Percentiles rank a stretch among this genome's conserved stretches.
Evolutionary conservation across 1,284 basidiomycete genomes (phyloP).

Genomic region (Rhodotorula sp.): DNA sequence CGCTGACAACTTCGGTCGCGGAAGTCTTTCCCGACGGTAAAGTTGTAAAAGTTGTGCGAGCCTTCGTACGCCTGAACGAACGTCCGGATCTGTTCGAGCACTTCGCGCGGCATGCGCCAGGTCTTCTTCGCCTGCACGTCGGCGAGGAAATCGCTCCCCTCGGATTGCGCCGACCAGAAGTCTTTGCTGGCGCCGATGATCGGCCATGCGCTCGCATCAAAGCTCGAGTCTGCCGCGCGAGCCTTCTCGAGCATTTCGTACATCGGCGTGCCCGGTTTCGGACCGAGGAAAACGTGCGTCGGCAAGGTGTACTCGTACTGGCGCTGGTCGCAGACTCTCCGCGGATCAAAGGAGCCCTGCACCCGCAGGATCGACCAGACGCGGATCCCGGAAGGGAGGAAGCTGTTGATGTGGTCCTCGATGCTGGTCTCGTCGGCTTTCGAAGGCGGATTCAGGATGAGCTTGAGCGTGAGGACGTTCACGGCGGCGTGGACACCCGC

Average conservation of each 20-base stretch:
- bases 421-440: conserved; percentile 20
- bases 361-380: conserved; percentile 87
- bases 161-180: conserved; percentile 26
- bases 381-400: conserved; percentile 85
- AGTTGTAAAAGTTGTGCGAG: conserved; percentile 89
- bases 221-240: neutral
- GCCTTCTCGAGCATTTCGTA: conserved; percentile 54
- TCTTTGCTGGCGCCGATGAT: conserved; percentile 21
- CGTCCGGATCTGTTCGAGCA: conserved; percentile 60
- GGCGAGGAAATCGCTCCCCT: conserved; percentile 15
- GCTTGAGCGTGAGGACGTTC: conserved; percentile 84
- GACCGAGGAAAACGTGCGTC: conserved; percentile 87
- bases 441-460: conserved; percentile 60
- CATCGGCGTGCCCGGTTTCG: conserved; percentile 71
- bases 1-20: conserved; percentile 50
- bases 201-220: conserved; percentile 6
- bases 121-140: conserved; percentile 56
- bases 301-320: conserved; percentile 98
- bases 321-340: conserved; percentile 82
- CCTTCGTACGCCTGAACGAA: conserved; percentile 69
- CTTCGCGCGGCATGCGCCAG: conserved; percentile 63
- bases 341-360: conserved; percentile 89
- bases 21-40: conserved; percentile 80
- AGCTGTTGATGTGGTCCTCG: conserved; percentile 63
- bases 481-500: conserved; percentile 97